Percentiles rank a stretch among this genome's conserved stretches.
These are phyloP conservation scores for Botrytis sinoallii DNA, from an alignment of 2,329 filamentous ascomycete species.

Conservation along the genomic window DNA sequence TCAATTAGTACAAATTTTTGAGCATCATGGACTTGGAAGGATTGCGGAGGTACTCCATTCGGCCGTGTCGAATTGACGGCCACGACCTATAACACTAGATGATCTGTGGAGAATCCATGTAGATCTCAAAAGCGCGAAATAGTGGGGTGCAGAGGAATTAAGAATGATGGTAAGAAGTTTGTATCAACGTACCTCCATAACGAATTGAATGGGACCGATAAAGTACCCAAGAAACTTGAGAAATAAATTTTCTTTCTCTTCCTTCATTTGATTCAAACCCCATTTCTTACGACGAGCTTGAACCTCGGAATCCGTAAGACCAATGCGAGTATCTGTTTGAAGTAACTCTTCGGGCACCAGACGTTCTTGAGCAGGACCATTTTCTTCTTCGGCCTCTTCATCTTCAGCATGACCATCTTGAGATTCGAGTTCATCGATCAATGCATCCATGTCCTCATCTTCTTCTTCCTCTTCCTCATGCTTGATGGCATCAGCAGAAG, in stretches of 20 bases:
- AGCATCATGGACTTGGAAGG: background rate
- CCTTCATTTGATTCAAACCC: constrained; percentile 86
- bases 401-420: constrained; percentile 68
- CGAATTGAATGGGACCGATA: constrained; percentile 85
- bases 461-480: constrained; percentile 60
- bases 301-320: constrained; percentile 72
- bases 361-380: constrained; percentile 52
- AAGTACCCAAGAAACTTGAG: constrained; percentile 83
- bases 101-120: constrained; percentile 13
- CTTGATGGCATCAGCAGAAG: constrained; percentile 36
- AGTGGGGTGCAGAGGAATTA: constrained; percentile 6
- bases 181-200: constrained; percentile 71
- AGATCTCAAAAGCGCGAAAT: background rate
- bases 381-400: constrained; percentile 54
- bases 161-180: constrained; percentile 19
- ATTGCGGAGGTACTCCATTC: background rate
- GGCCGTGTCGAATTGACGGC: background rate
- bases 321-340: constrained; percentile 68
- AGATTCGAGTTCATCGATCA: constrained; percentile 85
- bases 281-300: constrained; percentile 62
- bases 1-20: constrained; percentile 12
- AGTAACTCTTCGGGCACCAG: constrained; percentile 71
- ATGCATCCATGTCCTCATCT: constrained; percentile 78
- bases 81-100: background rate
- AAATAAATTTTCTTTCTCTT: constrained; percentile 81